Evolutionary conservation across 2,329 filamentous ascomycete species (phyloP).

Genomic region (Aspergillus caelatus): DNA sequence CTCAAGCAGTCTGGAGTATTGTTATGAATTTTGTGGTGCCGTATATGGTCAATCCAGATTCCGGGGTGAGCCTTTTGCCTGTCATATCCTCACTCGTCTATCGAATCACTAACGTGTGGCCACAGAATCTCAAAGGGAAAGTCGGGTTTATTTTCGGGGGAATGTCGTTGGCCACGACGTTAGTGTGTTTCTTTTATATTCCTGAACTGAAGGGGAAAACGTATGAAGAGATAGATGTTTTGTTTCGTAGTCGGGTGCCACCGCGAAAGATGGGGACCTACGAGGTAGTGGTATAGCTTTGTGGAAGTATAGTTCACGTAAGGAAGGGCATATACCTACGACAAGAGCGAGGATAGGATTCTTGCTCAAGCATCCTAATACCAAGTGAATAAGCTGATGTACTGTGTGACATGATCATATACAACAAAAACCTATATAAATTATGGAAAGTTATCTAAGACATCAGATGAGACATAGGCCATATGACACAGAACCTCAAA

Average conservation of each 20-base stretch:
- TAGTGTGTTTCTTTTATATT: constrained; percentile 25
- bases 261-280: constrained; percentile 10
- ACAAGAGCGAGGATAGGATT: no score
- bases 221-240: constrained; percentile 17
- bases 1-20: constrained; percentile 44
- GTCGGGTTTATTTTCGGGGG: constrained; percentile 34
- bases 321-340: no score
- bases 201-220: constrained; percentile 29
- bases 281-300: not conserved
- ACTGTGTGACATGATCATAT: no score
- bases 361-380: no score
- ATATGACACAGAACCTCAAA: no score
- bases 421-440: no score
- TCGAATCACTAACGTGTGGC: no score
- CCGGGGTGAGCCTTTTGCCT: constrained; percentile 8
- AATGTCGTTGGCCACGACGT: constrained; percentile 15
- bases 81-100: no score
- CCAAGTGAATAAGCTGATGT: no score
- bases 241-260: constrained; percentile 9
- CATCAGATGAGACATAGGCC: no score
- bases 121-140: constrained; percentile 29
- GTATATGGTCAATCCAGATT: constrained; percentile 45
- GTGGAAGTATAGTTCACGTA: no score
- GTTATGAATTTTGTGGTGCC: constrained; percentile 45
- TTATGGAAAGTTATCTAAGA: no score